A percentile compares a stretch with the other conserved stretches of the same genome.
phyloP scores from a whole-genome alignment of 2,329 filamentous ascomycete species.

The Aspergillus sp. region DNA sequence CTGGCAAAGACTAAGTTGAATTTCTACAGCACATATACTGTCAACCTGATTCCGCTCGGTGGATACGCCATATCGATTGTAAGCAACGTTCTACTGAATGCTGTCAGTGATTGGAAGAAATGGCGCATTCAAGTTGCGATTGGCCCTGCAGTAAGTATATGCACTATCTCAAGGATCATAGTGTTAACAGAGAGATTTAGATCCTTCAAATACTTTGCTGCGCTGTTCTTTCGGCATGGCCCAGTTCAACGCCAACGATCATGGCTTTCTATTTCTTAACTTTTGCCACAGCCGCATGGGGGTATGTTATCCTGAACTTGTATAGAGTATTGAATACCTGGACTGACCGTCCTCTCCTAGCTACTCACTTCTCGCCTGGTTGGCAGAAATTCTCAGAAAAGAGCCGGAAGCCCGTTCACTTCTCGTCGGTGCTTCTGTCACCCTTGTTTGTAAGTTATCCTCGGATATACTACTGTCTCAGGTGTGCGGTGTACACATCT shows the following conservation, averaged over 20 bases:
- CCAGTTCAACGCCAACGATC: conserved; percentile 10
- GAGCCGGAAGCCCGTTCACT: conserved; percentile 20
- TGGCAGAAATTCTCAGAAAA: conserved; percentile 17
- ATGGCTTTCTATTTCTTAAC: conserved; percentile 22
- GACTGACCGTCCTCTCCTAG: neutral
- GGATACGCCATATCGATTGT: conserved; percentile 20
- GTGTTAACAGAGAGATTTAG: neutral
- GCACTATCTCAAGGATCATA: neutral
- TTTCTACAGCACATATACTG: conserved; percentile 16
- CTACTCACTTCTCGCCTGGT: conserved; percentile 18
- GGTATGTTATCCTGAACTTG: neutral
- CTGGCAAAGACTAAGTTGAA: neutral
- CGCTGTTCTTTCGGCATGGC: conserved; percentile 12
- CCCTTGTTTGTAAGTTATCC: conserved; percentile 15
- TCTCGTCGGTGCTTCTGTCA: conserved; percentile 19
- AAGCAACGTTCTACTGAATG: conserved; percentile 17
- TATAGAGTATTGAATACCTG: neutral
- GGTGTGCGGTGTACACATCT: no score
- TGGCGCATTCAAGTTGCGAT: conserved; percentile 19
- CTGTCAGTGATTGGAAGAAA: conserved; percentile 20
- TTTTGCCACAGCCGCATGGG: conserved; percentile 18
- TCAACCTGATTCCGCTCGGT: conserved; percentile 21
- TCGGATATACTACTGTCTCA: neutral
- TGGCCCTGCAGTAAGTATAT: conserved; percentile 8
- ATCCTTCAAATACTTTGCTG: conserved; percentile 7